A percentile compares a stretch with the other conserved stretches of the same genome.
These are phyloP conservation scores for Boehmeria nivea DNA, from an alignment of 306 rosid genomes.

Conservation along the genomic window DNA sequence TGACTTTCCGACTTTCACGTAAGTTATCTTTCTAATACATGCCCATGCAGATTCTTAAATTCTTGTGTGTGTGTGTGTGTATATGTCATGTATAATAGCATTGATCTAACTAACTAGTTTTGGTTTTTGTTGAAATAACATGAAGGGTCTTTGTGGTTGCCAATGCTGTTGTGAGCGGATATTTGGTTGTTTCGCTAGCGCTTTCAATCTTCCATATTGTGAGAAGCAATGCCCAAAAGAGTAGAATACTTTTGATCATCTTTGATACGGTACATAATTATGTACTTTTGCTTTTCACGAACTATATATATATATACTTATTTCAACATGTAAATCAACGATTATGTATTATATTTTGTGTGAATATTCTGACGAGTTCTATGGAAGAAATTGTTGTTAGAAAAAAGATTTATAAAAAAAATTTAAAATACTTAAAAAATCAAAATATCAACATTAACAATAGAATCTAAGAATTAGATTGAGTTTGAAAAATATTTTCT, in stretches of 20 bases:
- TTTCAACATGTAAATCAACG: no score
- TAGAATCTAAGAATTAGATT: no score
- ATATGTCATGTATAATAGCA: background rate
- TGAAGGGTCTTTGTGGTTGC: conserved; percentile 37
- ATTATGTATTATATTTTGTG: no score
- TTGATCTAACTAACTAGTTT: background rate
- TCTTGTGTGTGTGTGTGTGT: no score
- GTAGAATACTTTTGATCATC: conserved; percentile 32
- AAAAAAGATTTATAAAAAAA: no score
- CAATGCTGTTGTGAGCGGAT: conserved; percentile 33
- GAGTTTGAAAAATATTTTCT: no score
- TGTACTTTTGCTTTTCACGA: no score
- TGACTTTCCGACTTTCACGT: conserved; percentile 50
- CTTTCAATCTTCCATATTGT: conserved; percentile 44
- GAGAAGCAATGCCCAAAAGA: conserved; percentile 31
- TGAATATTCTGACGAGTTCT: no score
- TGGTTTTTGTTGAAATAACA: background rate
- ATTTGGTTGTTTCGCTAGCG: conserved; percentile 37
- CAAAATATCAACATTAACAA: no score
- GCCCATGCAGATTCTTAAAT: background rate
- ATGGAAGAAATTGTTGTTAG: no score
- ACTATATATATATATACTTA: no score
- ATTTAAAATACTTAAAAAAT: no score
- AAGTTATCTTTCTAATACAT: conserved; percentile 11
- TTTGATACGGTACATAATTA: conserved; percentile 45